Conservation (phyloP, 1,284 basidiomycete species). For the Cryptococcus wingfieldii region DNA sequence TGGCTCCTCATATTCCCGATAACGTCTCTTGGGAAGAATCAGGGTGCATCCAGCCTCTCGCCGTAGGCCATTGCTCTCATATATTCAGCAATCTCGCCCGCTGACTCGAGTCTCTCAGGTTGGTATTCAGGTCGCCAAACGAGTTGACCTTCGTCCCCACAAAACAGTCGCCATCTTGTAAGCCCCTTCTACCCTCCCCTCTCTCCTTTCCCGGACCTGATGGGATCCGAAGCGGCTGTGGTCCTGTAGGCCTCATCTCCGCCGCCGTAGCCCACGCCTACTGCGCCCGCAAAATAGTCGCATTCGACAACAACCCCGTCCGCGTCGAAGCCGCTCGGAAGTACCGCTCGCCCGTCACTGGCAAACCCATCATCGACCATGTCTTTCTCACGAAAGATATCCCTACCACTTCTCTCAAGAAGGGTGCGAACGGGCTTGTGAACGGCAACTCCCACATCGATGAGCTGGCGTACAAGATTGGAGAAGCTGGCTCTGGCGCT, state of each 20-base stretch:
- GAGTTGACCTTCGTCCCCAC: conserved; percentile 39
- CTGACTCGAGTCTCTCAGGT: conserved; percentile 16
- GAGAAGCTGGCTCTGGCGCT: conserved; percentile 14
- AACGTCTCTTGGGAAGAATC: conserved; percentile 51
- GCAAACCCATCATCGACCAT: conserved; percentile 39
- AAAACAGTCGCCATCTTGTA: conserved; percentile 42
- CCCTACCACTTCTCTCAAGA: conserved; percentile 12
- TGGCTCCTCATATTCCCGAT: conserved; percentile 48
- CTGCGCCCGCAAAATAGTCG: conserved; percentile 44
- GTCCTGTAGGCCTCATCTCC: conserved; percentile 51
- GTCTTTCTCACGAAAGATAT: conserved; percentile 34
- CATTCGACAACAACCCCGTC: conserved; percentile 64
- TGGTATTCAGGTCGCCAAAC: conserved; percentile 42
- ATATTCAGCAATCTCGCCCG: not conserved
- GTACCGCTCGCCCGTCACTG: conserved; percentile 53
- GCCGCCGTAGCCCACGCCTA: conserved; percentile 53
- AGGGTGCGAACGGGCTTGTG: not conserved
- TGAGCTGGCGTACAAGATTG: not conserved
- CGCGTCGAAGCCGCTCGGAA: conserved; percentile 81
- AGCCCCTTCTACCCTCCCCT: not conserved
- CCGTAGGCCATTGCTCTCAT: conserved; percentile 54
- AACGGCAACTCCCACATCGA: not conserved
- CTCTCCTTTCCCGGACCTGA: not conserved
- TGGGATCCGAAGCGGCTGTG: conserved; percentile 30
- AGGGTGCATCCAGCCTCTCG: conserved; percentile 78